Evolutionary conservation across 371 early-diverging fungal genomes (phyloP).

Genomic region (Mucor plumbeus): DNA sequence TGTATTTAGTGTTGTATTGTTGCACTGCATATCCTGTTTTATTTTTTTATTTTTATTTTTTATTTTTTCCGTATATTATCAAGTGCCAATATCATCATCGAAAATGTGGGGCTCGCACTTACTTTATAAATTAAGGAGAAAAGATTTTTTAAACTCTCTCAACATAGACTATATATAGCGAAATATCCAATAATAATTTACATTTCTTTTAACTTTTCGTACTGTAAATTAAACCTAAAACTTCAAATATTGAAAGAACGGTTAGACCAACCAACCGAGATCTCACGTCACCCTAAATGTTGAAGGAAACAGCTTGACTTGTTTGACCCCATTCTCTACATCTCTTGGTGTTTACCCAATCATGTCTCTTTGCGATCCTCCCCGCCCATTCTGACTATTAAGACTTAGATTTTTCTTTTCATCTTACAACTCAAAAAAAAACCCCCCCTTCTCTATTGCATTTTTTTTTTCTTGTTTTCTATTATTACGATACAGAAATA

Average conservation of each 20-base stretch:
- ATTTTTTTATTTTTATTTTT: background rate
- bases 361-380: constrained; percentile 14
- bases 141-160: no score
- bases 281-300: background rate
- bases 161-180: no score
- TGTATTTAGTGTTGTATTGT: background rate
- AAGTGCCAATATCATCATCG: background rate
- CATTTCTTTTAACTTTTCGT: background rate
- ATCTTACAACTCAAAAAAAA: background rate
- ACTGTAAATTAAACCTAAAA: background rate
- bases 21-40: background rate
- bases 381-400: constrained; percentile 23
- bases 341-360: constrained; percentile 6
- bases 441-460: constrained; percentile 8
- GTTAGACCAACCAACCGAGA: constrained; percentile 5
- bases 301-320: no score
- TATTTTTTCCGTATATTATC: background rate
- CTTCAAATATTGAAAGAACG: background rate
- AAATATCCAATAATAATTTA: no score
- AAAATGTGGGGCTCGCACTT: no score
- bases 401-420: constrained; percentile 12
- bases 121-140: no score
- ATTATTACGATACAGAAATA: background rate
- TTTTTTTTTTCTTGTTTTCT: no score
- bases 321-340: constrained; percentile 3